phyloP scores from a whole-genome alignment of 305 asterid genomes.

The Rubia balearica region DNA sequence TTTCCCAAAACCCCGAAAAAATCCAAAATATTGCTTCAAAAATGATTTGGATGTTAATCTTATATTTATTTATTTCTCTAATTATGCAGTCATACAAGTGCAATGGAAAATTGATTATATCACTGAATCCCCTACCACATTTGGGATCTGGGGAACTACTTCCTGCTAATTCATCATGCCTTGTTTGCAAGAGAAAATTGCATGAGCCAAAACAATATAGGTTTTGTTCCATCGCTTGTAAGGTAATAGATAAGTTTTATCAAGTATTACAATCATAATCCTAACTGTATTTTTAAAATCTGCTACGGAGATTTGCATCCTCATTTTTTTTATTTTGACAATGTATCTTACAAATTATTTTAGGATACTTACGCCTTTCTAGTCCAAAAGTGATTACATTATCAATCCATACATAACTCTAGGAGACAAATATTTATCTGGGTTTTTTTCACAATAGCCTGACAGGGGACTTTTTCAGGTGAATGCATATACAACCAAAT shows the following conservation, averaged over 20 bases:
- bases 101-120: not conserved
- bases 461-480: not conserved
- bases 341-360: too few species aligned
- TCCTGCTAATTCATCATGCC: not conserved
- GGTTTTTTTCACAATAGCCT: too few species aligned
- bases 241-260: not conserved
- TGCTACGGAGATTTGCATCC: not conserved
- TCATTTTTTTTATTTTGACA: too few species aligned
- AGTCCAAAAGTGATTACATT: too few species aligned
- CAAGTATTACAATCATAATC: too few species aligned
- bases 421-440: too few species aligned
- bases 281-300: not conserved
- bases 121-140: not conserved
- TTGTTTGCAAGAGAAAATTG: conserved; percentile 1
- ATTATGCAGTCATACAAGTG: conserved; percentile 2
- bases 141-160: not conserved
- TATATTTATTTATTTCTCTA: not conserved
- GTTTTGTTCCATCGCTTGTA: not conserved
- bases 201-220: not conserved
- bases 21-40: too few species aligned
- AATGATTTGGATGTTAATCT: too few species aligned
- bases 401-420: too few species aligned
- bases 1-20: too few species aligned
- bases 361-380: too few species aligned
- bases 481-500: not conserved